Evolutionary conservation across 345 rosid genomes (phyloP).

Genomic region (Luvunga scandens): DNA sequence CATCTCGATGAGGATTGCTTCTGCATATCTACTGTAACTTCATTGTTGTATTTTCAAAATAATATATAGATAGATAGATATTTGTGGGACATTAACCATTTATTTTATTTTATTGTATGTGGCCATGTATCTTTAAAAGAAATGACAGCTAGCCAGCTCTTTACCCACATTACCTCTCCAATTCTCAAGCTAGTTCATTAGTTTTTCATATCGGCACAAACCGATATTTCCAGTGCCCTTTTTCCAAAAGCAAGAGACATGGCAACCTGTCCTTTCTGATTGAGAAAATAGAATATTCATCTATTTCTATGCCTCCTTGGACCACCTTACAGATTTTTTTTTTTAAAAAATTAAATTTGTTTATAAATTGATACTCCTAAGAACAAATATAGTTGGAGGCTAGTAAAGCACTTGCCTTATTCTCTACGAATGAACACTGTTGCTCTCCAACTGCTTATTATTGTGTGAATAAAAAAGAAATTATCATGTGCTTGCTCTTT

Average conservation of each 20-base stretch:
- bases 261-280: conserved; percentile 19
- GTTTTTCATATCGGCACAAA: not conserved
- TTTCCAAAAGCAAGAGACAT: conserved; percentile 31
- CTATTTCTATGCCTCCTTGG: conserved; percentile 3
- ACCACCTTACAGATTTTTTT: not conserved
- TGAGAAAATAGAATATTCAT: not conserved
- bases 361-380: too few species aligned
- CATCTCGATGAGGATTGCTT: conserved; percentile 18
- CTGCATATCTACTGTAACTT: conserved; percentile 15
- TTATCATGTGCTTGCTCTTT: not conserved
- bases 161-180: not conserved
- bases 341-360: too few species aligned
- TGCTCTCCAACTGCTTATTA: conserved; percentile 17
- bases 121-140: not conserved
- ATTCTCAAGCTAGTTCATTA: conserved; percentile 3
- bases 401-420: conserved; percentile 17
- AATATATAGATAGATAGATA: too few species aligned
- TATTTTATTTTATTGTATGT: not conserved
- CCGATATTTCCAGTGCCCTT: not conserved
- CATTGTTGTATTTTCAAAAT: conserved; percentile 17
- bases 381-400: not conserved
- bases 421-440: conserved; percentile 22
- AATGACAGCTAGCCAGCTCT: not conserved
- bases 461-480: conserved; percentile 5
- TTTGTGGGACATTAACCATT: too few species aligned